These are phyloP conservation scores for Tuber indicum DNA, from an alignment of 495 filamentous ascomycete genomes.

Conservation along the genomic window DNA sequence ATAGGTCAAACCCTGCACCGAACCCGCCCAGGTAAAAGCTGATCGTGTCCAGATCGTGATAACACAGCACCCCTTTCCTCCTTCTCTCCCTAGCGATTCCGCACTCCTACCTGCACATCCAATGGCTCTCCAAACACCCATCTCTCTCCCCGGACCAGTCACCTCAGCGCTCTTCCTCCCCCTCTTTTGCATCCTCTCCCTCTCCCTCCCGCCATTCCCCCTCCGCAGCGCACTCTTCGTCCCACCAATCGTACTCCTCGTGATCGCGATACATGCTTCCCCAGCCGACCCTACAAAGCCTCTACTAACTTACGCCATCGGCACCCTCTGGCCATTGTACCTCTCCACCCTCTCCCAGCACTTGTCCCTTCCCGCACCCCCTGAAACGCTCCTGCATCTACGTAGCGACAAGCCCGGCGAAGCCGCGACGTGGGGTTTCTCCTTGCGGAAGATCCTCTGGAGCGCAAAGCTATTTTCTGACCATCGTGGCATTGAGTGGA, in stretches of 20 bases:
- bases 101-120: neutral
- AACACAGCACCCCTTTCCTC: neutral
- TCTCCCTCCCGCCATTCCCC: neutral
- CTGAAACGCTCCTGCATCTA: slow-evolving; percentile 21
- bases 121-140: neutral
- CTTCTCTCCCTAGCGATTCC: neutral
- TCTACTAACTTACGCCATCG: slow-evolving; percentile 26
- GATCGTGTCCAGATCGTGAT: neutral
- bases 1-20: neutral
- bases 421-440: slow-evolving; percentile 23
- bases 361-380: slow-evolving; percentile 16
- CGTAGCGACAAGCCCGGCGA: slow-evolving; percentile 20
- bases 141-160: neutral
- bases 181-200: neutral
- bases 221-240: neutral
- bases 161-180: neutral
- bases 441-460: slow-evolving; percentile 25
- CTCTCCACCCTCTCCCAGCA: slow-evolving; percentile 27
- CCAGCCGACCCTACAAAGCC: slow-evolving; percentile 10
- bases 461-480: slow-evolving; percentile 18
- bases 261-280: neutral
- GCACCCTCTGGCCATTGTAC: slow-evolving; percentile 28
- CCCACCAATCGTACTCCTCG: neutral
- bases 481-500: slow-evolving; percentile 24
- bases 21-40: neutral